Base-by-base conservation (phyloP, 257 asterid species). In the Salvia rosmarinus region DNA sequence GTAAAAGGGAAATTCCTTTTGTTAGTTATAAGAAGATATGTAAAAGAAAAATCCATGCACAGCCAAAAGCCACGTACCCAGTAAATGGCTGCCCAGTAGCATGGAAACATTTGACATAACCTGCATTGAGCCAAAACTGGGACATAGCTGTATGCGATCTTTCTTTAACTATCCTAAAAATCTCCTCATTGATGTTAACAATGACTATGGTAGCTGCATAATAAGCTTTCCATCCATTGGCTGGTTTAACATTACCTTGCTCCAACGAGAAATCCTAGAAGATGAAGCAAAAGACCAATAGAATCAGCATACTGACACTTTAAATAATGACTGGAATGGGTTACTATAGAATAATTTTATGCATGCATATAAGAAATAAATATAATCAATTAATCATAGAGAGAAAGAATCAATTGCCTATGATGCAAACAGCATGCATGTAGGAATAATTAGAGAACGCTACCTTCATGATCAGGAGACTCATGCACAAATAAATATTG, bases 221-320 rank as follows among this genome's bases (percentile, higher is more conserved):
- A 78, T 90, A 93, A 58, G 97, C 93, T 84, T 93, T 90, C 98
- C 98, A 93, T 74, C 98, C 98, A 82, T 85, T 72, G 40, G 81
- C 78, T 52, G 97, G 98, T 47, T 75, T 86, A 67, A 90, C 74
- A 30, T 65, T 78, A 70, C 78, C 85, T 79, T 93, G 98, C 85
- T 90, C 98, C 77, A 83, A 32, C 17, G 95, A 86, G 81, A 88
- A 93, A 85, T 92, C 98, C 98, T 92, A 79, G 64, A 35, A 54
- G 21, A 34, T 65, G 59, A 64, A 34, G 58, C 42, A 39, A 54
- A 72, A 71, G 14, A 9, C 14, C 37, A 60, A 78, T 25, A 34
- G 2, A 42, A 66, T 61, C 19, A 79, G 79, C 67, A 47, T 54
- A 16, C 13, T 43, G 37, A 67, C 59, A 16, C 32, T 37, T 64